Percentiles rank a stretch among this genome's conserved stretches.
phyloP scores from a whole-genome alignment of 179 eudicot genomes.

The Spergularia azorica region DNA sequence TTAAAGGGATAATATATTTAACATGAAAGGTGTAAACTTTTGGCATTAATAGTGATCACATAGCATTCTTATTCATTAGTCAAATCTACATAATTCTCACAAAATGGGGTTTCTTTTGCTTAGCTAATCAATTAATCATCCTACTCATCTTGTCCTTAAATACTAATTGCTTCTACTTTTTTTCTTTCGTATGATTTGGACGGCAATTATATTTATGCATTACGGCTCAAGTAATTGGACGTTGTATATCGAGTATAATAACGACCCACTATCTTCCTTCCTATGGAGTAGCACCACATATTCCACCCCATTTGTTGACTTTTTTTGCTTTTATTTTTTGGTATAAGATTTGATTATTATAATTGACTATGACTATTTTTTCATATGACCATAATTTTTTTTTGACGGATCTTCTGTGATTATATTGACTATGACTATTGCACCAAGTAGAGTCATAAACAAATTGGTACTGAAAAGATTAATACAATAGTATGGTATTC shows the following conservation, averaged over 20 bases:
- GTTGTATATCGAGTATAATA: constrained; percentile 17
- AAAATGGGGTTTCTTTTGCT: background rate
- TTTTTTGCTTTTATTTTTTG: constrained; percentile 3
- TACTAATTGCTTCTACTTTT: constrained; percentile 12
- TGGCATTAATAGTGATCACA: no score
- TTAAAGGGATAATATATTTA: no score
- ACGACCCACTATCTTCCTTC: constrained; percentile 19
- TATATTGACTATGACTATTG: background rate
- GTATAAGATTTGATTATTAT: background rate
- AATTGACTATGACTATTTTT: background rate
- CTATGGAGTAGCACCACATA: background rate
- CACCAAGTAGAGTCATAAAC: background rate
- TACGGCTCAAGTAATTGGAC: constrained; percentile 20
- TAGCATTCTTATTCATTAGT: background rate
- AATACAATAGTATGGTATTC: background rate
- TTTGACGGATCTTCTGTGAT: background rate
- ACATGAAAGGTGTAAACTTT: no score
- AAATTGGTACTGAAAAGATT: background rate
- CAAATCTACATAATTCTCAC: constrained; percentile 18
- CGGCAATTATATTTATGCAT: constrained; percentile 4
- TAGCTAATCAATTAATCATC: constrained; percentile 18
- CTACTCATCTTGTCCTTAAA: constrained; percentile 11
- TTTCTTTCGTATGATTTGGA: constrained; percentile 21
- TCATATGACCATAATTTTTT: background rate
- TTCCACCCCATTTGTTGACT: constrained; percentile 18